Evolutionary conservation across 1,284 basidiomycete genomes (phyloP).

Genomic region (Leccinum pseudoinsigne): DNA sequence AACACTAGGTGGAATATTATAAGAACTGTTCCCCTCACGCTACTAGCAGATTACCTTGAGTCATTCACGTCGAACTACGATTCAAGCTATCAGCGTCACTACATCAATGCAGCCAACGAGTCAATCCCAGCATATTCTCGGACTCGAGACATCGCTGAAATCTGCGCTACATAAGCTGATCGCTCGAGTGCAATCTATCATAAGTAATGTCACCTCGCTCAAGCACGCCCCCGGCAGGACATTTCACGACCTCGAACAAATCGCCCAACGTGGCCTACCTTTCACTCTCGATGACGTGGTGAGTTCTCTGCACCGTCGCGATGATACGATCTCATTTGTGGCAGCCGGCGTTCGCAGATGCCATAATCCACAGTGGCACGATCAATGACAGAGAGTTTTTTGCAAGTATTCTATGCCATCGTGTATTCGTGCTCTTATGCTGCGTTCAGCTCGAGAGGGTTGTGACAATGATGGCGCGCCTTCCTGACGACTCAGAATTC

Average conservation of each 20-base stretch:
- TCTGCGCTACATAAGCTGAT: conserved; percentile 17
- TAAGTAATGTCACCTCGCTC: background rate
- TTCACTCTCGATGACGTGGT: conserved; percentile 23
- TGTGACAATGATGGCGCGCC: conserved; percentile 53
- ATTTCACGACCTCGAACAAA: conserved; percentile 24
- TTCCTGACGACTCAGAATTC: conserved; percentile 36
- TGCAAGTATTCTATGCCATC: conserved; percentile 32
- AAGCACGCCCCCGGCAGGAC: conserved; percentile 1
- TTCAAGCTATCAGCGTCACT: no score
- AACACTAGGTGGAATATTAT: background rate
- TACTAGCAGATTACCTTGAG: no score
- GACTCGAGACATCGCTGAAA: conserved; percentile 2
- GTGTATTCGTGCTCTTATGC: conserved; percentile 5
- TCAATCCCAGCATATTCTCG: no score
- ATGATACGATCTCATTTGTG: background rate
- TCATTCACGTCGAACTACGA: no score
- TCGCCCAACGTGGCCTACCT: conserved; percentile 23
- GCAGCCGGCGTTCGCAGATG: conserved; percentile 56
- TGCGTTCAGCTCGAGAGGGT: conserved; percentile 51
- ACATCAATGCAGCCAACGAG: no score
- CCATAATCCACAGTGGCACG: conserved; percentile 44
- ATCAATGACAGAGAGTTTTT: conserved; percentile 60
- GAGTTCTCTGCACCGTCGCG: conserved; percentile 3
- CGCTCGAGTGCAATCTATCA: conserved; percentile 23
- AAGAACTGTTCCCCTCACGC: background rate